Evolutionary conservation across 1,139 yeast genomes (phyloP).

Genomic region (Geotrichum reessii): DNA sequence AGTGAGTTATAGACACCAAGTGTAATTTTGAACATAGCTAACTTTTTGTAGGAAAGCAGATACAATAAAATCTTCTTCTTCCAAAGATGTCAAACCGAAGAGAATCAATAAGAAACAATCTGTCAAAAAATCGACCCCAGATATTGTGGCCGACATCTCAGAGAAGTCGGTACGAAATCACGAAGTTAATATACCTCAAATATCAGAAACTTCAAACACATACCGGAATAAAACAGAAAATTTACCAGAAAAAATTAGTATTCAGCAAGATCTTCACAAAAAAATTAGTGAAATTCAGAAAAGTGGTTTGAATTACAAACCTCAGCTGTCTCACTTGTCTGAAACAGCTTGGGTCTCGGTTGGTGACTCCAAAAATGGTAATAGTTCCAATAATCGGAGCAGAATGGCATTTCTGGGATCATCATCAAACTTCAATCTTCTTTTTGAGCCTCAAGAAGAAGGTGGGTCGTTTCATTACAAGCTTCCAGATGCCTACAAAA

Average conservation of each 20-base stretch:
- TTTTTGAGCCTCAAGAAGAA: constrained; percentile 32
- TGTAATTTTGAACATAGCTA: not conserved
- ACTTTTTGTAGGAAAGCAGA: not conserved
- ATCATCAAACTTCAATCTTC: constrained; percentile 32
- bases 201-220: not conserved
- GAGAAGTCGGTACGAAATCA: not conserved
- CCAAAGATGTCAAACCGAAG: not conserved
- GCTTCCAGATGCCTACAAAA: constrained; percentile 31
- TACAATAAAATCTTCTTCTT: not conserved
- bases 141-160: not conserved
- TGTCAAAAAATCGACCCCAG: not conserved
- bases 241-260: not conserved
- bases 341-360: not conserved
- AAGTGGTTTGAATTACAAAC: not conserved
- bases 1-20: constrained; percentile 4
- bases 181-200: not conserved
- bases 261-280: not conserved
- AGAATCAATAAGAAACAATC: not conserved
- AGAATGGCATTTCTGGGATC: constrained; percentile 32
- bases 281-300: not conserved
- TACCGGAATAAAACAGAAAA: not conserved
- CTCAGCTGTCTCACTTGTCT: not conserved
- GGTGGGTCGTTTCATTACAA: constrained; percentile 34
- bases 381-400: constrained; percentile 15
- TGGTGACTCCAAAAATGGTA: not conserved